Conservation (phyloP, 202 grass and related monocot species). For the Carex arenaria region DNA sequence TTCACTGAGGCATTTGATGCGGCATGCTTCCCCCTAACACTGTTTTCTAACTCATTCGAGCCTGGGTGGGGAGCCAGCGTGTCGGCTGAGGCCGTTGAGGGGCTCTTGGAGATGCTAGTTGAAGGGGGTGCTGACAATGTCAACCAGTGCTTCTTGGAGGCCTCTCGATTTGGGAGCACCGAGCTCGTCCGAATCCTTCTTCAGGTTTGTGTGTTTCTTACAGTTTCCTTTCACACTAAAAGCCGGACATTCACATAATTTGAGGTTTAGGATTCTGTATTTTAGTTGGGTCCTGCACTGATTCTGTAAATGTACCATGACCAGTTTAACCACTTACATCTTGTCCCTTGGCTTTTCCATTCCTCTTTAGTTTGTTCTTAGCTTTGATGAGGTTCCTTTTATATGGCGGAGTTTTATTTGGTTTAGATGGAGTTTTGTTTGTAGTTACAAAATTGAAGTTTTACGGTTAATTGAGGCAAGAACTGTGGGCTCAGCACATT, state of each 20-base stretch:
- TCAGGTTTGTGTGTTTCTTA: constrained; percentile 48
- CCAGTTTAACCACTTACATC: background rate
- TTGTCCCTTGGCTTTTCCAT: background rate
- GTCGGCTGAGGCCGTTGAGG: constrained; percentile 63
- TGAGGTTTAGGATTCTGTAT: background rate
- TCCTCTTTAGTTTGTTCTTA: constrained; percentile 5
- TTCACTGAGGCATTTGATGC: constrained; percentile 98
- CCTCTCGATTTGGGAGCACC: constrained; percentile 90
- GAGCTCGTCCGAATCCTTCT: constrained; percentile 93
- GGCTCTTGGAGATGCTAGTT: constrained; percentile 83
- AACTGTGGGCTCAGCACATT: too few species aligned
- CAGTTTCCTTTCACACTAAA: background rate
- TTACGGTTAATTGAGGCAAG: background rate
- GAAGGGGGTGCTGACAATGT: constrained; percentile 99
- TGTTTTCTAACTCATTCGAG: constrained; percentile 82
- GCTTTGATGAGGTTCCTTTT: background rate
- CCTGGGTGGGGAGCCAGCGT: constrained; percentile 79
- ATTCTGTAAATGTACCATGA: background rate
- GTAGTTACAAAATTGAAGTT: background rate
- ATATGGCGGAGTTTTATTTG: background rate
- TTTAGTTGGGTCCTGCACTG: background rate
- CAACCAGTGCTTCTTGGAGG: constrained; percentile 99
- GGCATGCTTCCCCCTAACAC: constrained; percentile 92
- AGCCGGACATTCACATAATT: background rate
- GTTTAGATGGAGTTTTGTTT: background rate